A percentile compares a stretch with the other conserved stretches of the same genome.
Conservation (phyloP, 306 rosid species). For the Carpinus viminea region DNA sequence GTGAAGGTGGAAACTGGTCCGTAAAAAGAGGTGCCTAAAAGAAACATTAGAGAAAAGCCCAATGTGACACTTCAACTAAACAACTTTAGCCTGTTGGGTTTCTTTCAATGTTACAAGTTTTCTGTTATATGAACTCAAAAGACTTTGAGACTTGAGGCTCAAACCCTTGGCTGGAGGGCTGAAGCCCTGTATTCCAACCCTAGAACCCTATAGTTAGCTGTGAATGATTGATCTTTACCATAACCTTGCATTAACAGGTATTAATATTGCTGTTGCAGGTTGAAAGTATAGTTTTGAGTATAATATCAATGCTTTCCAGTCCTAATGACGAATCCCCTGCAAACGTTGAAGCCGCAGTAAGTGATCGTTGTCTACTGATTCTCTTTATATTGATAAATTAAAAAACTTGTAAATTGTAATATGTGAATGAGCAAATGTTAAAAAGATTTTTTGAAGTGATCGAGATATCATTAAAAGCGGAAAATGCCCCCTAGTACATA, state of each 20-base stretch:
- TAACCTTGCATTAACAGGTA: neutral
- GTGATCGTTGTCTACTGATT: constrained; percentile 27
- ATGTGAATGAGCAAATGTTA: neutral
- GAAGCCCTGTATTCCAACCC: neutral
- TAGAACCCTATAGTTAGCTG: neutral
- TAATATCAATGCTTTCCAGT: constrained; percentile 95
- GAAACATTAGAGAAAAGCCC: too few species aligned
- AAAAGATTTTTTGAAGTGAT: neutral
- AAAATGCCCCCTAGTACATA: too few species aligned
- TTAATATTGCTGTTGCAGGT: constrained; percentile 59
- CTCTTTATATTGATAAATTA: neutral
- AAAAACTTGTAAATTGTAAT: neutral
- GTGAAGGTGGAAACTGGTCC: neutral
- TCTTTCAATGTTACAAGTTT: neutral
- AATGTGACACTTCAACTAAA: neutral
- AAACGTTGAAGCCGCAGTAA: constrained; percentile 98
- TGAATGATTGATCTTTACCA: neutral
- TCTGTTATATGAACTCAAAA: neutral
- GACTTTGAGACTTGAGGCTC: neutral
- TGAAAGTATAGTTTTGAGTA: constrained; percentile 98
- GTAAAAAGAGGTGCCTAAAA: neutral
- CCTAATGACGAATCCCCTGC: constrained; percentile 99
- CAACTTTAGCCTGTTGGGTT: neutral
- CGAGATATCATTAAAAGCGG: too few species aligned
- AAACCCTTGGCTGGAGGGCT: neutral